Conservation (phyloP, 1,284 basidiomycete genomes). For the Melampsora larici-populina region DNA sequence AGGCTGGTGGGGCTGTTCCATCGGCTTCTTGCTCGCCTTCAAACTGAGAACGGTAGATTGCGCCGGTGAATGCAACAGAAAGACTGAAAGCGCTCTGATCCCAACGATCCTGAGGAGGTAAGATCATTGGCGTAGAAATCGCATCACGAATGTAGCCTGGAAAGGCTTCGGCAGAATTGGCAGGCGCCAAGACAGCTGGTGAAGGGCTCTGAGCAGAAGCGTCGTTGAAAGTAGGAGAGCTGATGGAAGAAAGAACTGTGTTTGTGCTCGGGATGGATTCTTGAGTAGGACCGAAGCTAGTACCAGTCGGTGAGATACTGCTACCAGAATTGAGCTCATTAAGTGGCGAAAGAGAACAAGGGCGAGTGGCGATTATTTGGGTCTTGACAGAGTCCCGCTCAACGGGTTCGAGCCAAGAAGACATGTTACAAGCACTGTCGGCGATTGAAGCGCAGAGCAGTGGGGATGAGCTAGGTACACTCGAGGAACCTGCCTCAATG, state of each 20-base stretch:
- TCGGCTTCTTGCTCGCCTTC: conserved; percentile 18
- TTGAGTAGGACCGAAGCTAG: conserved; percentile 34
- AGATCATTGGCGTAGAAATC: not conserved
- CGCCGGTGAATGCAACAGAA: conserved; percentile 40
- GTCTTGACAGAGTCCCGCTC: conserved; percentile 9
- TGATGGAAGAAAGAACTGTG: not conserved
- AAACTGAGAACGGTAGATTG: conserved; percentile 33
- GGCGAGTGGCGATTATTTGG: conserved; percentile 5
- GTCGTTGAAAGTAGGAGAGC: not conserved
- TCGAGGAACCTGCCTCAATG: conserved; percentile 8
- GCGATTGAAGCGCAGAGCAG: conserved; percentile 2
- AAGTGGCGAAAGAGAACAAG: conserved; percentile 25
- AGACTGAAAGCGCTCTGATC: conserved; percentile 41
- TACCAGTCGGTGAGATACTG: conserved; percentile 24
- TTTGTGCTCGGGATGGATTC: not conserved
- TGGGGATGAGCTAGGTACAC: not conserved
- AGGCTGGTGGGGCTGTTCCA: conserved; percentile 48
- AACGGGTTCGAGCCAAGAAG: conserved; percentile 3
- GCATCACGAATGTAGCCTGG: not conserved
- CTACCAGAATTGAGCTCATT: conserved; percentile 24
- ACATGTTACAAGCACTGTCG: not conserved
- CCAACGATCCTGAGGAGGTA: conserved; percentile 17
- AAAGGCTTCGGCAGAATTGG: not conserved
- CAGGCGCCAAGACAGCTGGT: not conserved
- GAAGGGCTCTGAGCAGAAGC: not conserved